Base-by-base conservation (phyloP, 2,329 filamentous ascomycete species). In the Neocucurbitaria cava region DNA sequence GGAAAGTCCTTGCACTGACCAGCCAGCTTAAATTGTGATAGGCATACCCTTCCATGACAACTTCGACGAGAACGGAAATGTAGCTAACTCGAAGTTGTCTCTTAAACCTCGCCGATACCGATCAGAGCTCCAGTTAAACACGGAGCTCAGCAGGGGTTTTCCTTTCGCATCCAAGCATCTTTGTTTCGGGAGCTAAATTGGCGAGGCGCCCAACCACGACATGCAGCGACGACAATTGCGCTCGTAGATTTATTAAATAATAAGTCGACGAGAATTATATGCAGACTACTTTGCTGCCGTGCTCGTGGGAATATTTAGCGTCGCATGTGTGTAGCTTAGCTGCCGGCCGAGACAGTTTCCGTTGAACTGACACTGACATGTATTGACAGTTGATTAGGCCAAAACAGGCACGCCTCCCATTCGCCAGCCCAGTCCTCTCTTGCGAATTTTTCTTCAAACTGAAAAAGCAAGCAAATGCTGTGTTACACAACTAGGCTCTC, bases 101-200 rank as follows among this genome's bases (percentile, higher is more conserved):
- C 36, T n/a, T 36, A 26, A 24, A 49, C 18, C 31, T 41, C 46
- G 21, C 46, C 46, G 36, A 33, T 9, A n/a, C 17, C 24, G 31
- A 38, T 23, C 39, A 36, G n/a, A 36, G 9, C 36, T 28, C 40
- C 45, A 47, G 45, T 35, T 47, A 24, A 39, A 39, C 8, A 31
- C n/a, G 15, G 41, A 26, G 23, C 35, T 46, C 35, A 42, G 45
- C 30, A 30, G 40, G 31, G 46, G 20, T 46, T 54, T 38, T 46
- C 52, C 43, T 54, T 38, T 46, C 52, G 26, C 17, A 46, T 54
- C n/a, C 26, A 3, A 43, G 52, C 44, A 26, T n/a, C 15, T 23
- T 39, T 18, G 46, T 54, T 28, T 54, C 52, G 46, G 52, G 39
- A 54, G 49, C 35, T 54, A 50, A 45, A 54, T 54, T 54, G 46